These are phyloP conservation scores for Voacanga thouarsii DNA, from an alignment of 257 asterid species.

Conservation along the genomic window DNA sequence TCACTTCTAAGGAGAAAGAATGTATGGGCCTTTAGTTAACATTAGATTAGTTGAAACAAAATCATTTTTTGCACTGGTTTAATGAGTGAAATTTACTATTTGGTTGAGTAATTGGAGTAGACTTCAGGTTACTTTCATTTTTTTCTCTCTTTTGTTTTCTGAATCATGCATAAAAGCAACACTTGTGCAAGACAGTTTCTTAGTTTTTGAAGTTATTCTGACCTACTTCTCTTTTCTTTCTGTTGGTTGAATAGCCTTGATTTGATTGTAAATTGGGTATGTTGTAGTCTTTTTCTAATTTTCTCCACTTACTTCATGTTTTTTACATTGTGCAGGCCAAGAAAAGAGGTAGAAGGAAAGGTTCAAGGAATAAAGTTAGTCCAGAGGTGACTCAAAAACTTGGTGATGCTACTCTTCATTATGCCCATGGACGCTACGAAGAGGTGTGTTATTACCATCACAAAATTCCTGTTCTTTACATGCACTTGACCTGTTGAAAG, in stretches of 20 bases:
- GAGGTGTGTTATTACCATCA: conserved; percentile 45
- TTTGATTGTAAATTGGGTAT: background rate
- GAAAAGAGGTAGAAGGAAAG: conserved; percentile 64
- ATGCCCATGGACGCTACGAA: conserved; percentile 58
- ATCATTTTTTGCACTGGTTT: too few species aligned
- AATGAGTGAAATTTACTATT: too few species aligned
- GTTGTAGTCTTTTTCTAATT: background rate
- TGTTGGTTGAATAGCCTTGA: background rate
- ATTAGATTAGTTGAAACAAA: too few species aligned
- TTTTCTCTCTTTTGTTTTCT: background rate
- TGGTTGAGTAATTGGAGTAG: too few species aligned
- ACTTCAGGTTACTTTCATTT: too few species aligned
- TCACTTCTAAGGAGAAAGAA: too few species aligned
- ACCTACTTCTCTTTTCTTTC: background rate
- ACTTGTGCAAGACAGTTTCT: background rate
- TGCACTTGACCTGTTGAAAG: background rate
- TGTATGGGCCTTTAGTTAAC: too few species aligned
- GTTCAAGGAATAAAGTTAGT: conserved; percentile 52
- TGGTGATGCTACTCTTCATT: conserved; percentile 80
- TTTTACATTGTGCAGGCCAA: conserved; percentile 35
- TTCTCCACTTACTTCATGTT: conserved; percentile 10
- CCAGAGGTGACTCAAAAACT: conserved; percentile 67
- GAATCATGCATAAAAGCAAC: background rate
- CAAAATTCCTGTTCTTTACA: background rate
- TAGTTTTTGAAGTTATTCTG: background rate